A percentile compares a stretch with the other conserved stretches of the same genome.
Conservation (phyloP, 2,329 filamentous ascomycete species). For the Herpotrichia juniperi region DNA sequence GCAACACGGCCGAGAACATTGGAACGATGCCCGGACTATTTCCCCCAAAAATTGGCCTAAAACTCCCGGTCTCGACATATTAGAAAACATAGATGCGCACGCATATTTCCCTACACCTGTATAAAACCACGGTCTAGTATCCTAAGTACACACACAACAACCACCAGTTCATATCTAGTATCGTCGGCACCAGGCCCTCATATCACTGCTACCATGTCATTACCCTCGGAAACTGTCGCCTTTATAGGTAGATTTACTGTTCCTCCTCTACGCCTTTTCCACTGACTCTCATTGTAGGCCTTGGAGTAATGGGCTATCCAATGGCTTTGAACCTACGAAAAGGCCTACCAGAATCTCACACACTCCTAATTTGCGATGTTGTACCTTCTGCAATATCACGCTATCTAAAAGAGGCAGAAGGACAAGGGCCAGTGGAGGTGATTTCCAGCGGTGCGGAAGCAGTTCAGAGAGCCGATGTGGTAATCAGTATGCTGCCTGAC, state of each 20-base stretch:
- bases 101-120: no score
- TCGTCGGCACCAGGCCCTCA: no score
- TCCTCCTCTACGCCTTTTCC: not conserved
- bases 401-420: slow-evolving; percentile 46
- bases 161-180: no score
- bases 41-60: no score
- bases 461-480: slow-evolving; percentile 44
- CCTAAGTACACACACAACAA: no score
- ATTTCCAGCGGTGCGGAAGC: slow-evolving; percentile 48
- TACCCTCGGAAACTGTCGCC: slow-evolving; percentile 11
- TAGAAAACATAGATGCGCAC: no score
- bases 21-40: no score
- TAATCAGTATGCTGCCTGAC: slow-evolving; percentile 52
- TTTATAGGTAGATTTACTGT: slow-evolving; percentile 12
- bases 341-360: slow-evolving; percentile 38
- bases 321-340: slow-evolving; percentile 50
- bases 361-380: slow-evolving; percentile 48
- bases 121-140: no score
- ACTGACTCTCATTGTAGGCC: slow-evolving; percentile 24
- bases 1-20: no score
- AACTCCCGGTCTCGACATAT: no score
- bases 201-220: no score
- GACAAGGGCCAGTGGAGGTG: slow-evolving; percentile 43
- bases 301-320: slow-evolving; percentile 51
- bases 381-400: slow-evolving; percentile 41